phyloP scores from a whole-genome alignment of 805 yeast genomes.

The Ogataea paraovalis region DNA sequence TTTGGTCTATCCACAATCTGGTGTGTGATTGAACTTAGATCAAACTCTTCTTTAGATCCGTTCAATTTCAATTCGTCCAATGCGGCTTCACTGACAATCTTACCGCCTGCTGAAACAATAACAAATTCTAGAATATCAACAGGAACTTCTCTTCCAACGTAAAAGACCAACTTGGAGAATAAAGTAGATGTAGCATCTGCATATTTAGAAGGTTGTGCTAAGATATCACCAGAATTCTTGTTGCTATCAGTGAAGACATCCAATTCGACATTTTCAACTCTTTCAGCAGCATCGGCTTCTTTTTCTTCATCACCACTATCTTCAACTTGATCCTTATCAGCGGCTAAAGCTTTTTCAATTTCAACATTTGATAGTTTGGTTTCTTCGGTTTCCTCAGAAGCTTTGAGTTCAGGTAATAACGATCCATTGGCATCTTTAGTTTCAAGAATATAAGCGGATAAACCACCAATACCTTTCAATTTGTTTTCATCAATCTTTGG shows the following conservation, averaged over 20 bases:
- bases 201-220: constrained; percentile 65
- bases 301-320: constrained; percentile 35
- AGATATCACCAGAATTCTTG: constrained; percentile 62
- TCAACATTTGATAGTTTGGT: constrained; percentile 38
- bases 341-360: constrained; percentile 49
- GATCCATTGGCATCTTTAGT: constrained; percentile 34
- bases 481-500: constrained; percentile 74
- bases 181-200: constrained; percentile 60
- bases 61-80: constrained; percentile 63
- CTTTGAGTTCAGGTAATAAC: constrained; percentile 34
- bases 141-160: constrained; percentile 92
- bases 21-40: constrained; percentile 75
- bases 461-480: constrained; percentile 85
- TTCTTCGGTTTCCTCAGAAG: constrained; percentile 31
- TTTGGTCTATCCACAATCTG: constrained; percentile 94
- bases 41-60: constrained; percentile 47
- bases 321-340: constrained; percentile 43
- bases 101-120: constrained; percentile 82
- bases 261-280: constrained; percentile 46
- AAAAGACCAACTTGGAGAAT: constrained; percentile 75
- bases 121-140: constrained; percentile 86
- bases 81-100: constrained; percentile 79
- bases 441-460: constrained; percentile 77
- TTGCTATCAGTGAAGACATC: constrained; percentile 69
- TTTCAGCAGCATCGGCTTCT: constrained; percentile 34